Evolutionary conservation across 345 rosid species (phyloP).

Genomic region (Odontarrhena argentea): DNA sequence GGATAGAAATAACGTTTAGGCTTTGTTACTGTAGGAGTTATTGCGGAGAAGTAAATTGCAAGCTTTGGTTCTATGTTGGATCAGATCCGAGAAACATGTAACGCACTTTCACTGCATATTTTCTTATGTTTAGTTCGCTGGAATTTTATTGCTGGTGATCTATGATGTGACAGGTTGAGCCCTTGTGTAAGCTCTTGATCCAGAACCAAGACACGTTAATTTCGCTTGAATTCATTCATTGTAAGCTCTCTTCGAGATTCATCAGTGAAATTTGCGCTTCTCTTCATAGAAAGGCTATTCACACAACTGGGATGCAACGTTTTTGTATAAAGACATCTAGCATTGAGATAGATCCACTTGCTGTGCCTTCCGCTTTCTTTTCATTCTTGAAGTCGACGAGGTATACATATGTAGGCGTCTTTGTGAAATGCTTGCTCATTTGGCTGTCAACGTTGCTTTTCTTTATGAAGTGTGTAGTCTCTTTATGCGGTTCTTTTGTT

Average conservation of each 20-base stretch:
- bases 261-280: slow-evolving; percentile 56
- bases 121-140: slow-evolving; percentile 20
- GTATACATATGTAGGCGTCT: slow-evolving; percentile 43
- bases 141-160: slow-evolving; percentile 22
- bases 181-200: slow-evolving; percentile 65
- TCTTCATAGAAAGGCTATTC: slow-evolving; percentile 40
- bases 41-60: slow-evolving; percentile 60
- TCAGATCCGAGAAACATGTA: slow-evolving; percentile 75
- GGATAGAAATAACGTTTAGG: neutral
- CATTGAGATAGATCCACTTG: slow-evolving; percentile 49
- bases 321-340: slow-evolving; percentile 59
- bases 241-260: slow-evolving; percentile 63
- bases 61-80: slow-evolving; percentile 62
- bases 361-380: slow-evolving; percentile 49
- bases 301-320: slow-evolving; percentile 51
- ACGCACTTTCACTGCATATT: slow-evolving; percentile 37
- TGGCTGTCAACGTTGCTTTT: slow-evolving; percentile 6
- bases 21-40: slow-evolving; percentile 57
- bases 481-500: neutral
- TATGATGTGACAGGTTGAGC: slow-evolving; percentile 58
- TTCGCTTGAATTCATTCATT: slow-evolving; percentile 74
- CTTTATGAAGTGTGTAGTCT: slow-evolving; percentile 17
- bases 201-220: slow-evolving; percentile 66
- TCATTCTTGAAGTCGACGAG: slow-evolving; percentile 70
- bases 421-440: slow-evolving; percentile 11